Base-by-base conservation (phyloP, 2,329 filamentous ascomycete species). In the Penicillium sclerotiorum region DNA sequence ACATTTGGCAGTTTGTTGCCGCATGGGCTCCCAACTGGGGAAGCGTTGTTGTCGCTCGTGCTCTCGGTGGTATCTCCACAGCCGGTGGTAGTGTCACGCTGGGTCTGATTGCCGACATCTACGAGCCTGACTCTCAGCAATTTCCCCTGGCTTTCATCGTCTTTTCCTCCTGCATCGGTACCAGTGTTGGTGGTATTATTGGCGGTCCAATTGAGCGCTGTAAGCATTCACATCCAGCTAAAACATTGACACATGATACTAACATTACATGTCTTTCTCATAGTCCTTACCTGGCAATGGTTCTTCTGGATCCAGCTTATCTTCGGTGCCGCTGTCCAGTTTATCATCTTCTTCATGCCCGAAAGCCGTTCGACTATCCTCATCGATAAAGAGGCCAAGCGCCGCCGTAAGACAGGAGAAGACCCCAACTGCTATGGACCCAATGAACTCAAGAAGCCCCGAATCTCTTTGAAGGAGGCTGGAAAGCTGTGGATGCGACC, bases 1-100 rank as follows among this genome's bases (percentile, higher is more conserved):
- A 91, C 63, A 71, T 91, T 47, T 92, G 82, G 79, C 85, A 88
- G 58, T 68, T 89, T 0, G 84, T 84, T 5, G 83, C 86, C 20
- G 86, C 80, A 1, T 71, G 89, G 43, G 86, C 87, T 0, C 84
- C 83, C 4, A 90, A 89, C 61, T 89, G 88, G 55, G 82, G 75
- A 2, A 79, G 81, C 8, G 73, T 90, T 53, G 71, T 90, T 53
- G 83, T 84, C 13, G 84, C 82, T 11, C 80, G 85, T 51, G 79
- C 80, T 9, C 75, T 88, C 1, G 79, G 80, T 44, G 81, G 81
- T 50, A 66, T 84, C 2, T 82, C 77, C 23, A 81, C 80, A 1
- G 81, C 81, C 5, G 82, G 82, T 48, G 81, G 82, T 12, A 80
- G 79, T 21, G 81, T 84, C 17, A 85, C 82, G 0, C 65, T 85